Base-by-base conservation (phyloP, 441 rosid species). In the California macrophylla region DNA sequence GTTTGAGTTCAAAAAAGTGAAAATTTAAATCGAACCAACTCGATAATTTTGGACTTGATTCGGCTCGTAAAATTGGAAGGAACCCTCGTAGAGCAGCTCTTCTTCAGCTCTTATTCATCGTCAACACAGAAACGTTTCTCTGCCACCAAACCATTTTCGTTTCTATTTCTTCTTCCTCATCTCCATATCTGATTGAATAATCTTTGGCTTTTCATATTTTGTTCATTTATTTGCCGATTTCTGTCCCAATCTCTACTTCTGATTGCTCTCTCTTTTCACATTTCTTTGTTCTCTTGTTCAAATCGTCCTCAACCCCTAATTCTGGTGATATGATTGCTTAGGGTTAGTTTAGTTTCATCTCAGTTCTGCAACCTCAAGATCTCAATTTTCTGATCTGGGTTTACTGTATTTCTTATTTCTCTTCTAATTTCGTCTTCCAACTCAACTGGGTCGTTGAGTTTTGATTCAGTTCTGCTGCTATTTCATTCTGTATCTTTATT, bases 401-500 rank as follows among this genome's bases (percentile, higher is more conserved):
- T 40, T 40, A 10, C 3, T 40, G 13, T 40, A 40, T 3, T 40
- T 40, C 34, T 21, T 12, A 4, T 4, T 26, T 28, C 40, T 21
- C 25, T 60, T 63, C 47, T 18, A 16, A 16, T 38, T 1, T 25
- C 34, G 12, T 9, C 52, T 16, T 50, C 61, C n/a, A 70, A 58
- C 23, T 36, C 45, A 21, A 47, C 2, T 42, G 60, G 65, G 70
- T 67, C 25, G 38, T 66, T 36, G 70, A 54, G 66, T 66, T 74
- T 45, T 45, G 68, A 71, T 66, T 66, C 67, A 12, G 3, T 20
- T 40, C 21, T 12, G 8, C 42, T 52, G 13, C 45, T 28, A 18
- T 56, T n/a, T 79, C 64, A 18, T 64, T 45, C 71, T 67, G 38
- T 70, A 66, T 54, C 16, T 24, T 68, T 30, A 16, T 23, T 60